A percentile compares a stretch with the other conserved stretches of the same genome.
These are phyloP conservation scores for Umbelopsis isabellina DNA, from an alignment of 192 early-diverging fungal genomes.

Conservation along the genomic window DNA sequence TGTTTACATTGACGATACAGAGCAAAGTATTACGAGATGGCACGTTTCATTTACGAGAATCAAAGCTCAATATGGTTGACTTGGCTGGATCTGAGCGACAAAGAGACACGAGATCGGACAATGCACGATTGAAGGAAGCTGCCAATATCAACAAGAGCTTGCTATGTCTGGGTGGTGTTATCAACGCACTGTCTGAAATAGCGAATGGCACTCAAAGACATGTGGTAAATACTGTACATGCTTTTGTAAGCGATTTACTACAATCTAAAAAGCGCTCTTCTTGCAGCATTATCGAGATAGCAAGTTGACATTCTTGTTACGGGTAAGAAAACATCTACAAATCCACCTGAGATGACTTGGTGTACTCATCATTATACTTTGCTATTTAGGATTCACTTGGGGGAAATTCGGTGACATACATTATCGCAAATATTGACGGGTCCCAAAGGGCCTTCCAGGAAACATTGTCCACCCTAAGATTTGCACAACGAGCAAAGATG, in stretches of 20 bases:
- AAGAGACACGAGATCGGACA: constrained; percentile 64
- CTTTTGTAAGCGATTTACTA: not conserved
- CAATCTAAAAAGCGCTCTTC: not conserved
- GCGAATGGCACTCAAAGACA: constrained; percentile 60
- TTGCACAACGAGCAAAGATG: constrained; percentile 73
- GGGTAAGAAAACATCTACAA: not conserved
- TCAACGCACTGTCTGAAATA: constrained; percentile 77
- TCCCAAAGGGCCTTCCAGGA: constrained; percentile 52
- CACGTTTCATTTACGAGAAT: constrained; percentile 62
- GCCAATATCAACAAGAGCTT: constrained; percentile 84
- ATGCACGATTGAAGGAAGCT: constrained; percentile 74
- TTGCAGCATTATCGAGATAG: constrained; percentile 66
- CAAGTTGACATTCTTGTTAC: constrained; percentile 68
- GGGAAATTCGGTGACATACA: constrained; percentile 70
- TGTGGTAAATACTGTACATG: constrained; percentile 37
- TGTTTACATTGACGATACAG: constrained; percentile 78
- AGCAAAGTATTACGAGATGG: constrained; percentile 48
- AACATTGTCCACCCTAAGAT: constrained; percentile 65
- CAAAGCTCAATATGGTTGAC: constrained; percentile 74
- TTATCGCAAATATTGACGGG: constrained; percentile 65
- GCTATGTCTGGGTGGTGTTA: constrained; percentile 79
- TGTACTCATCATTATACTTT: too few relatives aligned
- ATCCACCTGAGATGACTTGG: too few relatives aligned
- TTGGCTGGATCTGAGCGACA: constrained; percentile 78
- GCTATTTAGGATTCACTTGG: constrained; percentile 62